A percentile compares a stretch with the other conserved stretches of the same genome.
Evolutionary conservation across 371 early-diverging fungal genomes (phyloP).

Genomic region (Mucor piriformis): DNA sequence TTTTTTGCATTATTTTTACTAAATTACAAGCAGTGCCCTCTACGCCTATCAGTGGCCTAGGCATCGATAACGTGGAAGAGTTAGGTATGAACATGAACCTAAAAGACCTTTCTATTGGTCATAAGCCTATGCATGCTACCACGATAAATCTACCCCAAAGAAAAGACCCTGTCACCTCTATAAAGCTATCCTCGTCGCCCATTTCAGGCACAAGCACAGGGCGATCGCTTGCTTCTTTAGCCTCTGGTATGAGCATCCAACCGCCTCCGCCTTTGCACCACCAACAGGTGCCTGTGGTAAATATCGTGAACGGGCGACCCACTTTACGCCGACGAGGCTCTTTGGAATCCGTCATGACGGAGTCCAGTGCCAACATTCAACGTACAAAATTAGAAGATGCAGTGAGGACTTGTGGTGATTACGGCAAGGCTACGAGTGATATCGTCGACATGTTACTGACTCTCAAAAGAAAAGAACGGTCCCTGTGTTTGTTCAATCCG

Average conservation of each 20-base stretch:
- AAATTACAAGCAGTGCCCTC: too few species aligned
- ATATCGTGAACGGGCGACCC: slow-evolving; percentile 32
- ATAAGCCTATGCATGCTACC: slow-evolving; percentile 26
- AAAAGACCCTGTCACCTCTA: slow-evolving; percentile 16
- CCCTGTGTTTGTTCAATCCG: slow-evolving; percentile 53
- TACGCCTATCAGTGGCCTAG: slow-evolving; percentile 28
- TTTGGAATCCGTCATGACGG: slow-evolving; percentile 53
- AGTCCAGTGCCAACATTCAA: slow-evolving; percentile 42
- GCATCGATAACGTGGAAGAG: slow-evolving; percentile 43
- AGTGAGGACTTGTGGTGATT: slow-evolving; percentile 42
- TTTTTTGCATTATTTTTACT: too few species aligned
- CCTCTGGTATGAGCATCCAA: slow-evolving; percentile 44
- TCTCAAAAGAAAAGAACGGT: slow-evolving; percentile 50
- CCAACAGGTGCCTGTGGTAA: too few species aligned
- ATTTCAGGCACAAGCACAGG: slow-evolving; percentile 39
- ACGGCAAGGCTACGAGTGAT: slow-evolving; percentile 35
- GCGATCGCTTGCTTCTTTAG: slow-evolving; percentile 40
- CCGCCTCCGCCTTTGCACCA: slow-evolving; percentile 25
- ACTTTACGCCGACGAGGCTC: slow-evolving; percentile 48
- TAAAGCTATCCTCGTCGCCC: slow-evolving; percentile 28
- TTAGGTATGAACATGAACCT: slow-evolving; percentile 36
- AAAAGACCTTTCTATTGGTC: slow-evolving; percentile 39
- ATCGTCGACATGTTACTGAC: slow-evolving; percentile 57
- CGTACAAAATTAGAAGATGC: slow-evolving; percentile 45
- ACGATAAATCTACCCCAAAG: slow-evolving; percentile 26